A percentile compares a stretch with the other conserved stretches of the same genome.
These are phyloP conservation scores for Saposhnikovia divaricata DNA, from an alignment of 129 eudicot genomes.

Conservation along the genomic window DNA sequence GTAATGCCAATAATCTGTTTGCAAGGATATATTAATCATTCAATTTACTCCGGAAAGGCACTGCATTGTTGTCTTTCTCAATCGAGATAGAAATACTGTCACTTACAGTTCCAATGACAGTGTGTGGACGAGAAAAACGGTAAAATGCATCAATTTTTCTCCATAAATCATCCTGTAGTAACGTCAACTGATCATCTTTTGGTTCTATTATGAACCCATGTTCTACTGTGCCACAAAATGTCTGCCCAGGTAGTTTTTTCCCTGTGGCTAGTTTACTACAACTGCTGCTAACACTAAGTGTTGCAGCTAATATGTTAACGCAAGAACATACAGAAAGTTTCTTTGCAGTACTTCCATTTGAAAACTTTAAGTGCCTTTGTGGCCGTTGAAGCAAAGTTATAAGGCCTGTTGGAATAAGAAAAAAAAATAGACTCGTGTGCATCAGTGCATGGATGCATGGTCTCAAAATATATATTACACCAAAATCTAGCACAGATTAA, in stretches of 20 bases:
- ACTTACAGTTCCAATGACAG: slow-evolving; percentile 34
- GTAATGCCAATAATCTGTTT: slow-evolving; percentile 30
- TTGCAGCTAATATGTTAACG: slow-evolving; percentile 1
- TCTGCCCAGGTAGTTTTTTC: not conserved
- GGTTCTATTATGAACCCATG: not conserved
- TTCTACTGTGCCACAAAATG: not conserved
- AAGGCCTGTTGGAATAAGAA: not conserved
- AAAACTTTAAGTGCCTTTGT: not conserved
- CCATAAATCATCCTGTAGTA: not conserved
- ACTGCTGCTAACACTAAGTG: not conserved
- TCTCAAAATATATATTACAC: not conserved
- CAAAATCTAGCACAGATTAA: not conserved
- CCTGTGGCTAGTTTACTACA: not conserved
- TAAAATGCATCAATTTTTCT: slow-evolving; percentile 22
- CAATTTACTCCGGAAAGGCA: not conserved
- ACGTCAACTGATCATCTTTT: not conserved
- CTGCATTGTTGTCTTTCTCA: not conserved
- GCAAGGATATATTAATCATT: not conserved
- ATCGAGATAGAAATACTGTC: not conserved
- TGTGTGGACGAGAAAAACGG: slow-evolving; percentile 37
- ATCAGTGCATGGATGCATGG: not conserved
- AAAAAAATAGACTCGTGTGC: not conserved
- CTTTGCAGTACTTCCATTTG: not conserved
- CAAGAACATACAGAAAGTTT: not conserved
- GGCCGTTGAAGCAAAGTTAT: not conserved